These are phyloP conservation scores for Colletotrichum nymphaeae DNA, from an alignment of 2,329 filamentous ascomycete species.

Conservation along the genomic window DNA sequence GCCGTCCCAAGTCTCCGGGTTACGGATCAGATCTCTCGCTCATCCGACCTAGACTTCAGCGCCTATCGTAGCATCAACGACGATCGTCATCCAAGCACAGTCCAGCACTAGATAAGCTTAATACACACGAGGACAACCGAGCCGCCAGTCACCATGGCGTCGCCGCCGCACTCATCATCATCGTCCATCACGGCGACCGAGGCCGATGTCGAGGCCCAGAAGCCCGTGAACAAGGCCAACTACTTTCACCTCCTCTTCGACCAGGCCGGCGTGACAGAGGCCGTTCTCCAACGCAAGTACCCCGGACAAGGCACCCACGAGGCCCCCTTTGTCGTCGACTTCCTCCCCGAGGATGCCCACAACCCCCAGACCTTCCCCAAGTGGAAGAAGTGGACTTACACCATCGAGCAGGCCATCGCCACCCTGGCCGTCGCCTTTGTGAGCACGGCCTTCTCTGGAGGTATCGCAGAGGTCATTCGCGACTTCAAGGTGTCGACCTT, in stretches of 20 bases:
- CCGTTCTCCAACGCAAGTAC: constrained; percentile 67
- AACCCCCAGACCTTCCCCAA: constrained; percentile 70
- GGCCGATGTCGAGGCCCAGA: constrained; percentile 55
- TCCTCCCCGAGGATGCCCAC: constrained; percentile 71
- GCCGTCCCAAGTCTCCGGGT: constrained; percentile 21
- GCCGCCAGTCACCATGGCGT: constrained; percentile 21
- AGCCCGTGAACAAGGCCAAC: constrained; percentile 46
- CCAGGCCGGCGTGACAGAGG: constrained; percentile 67
- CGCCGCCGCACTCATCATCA: constrained; percentile 39
- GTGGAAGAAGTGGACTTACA: constrained; percentile 71
- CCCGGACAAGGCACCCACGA: constrained; percentile 70
- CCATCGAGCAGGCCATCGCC: constrained; percentile 67
- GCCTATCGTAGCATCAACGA: constrained; percentile 3
- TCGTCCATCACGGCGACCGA: constrained; percentile 49
- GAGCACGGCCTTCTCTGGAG: constrained; percentile 70
- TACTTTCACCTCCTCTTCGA: constrained; percentile 67
- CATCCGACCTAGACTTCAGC: constrained; percentile 12
- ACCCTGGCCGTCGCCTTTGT: constrained; percentile 74
- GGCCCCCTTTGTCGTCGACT: constrained; percentile 72
- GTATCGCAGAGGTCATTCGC: constrained; percentile 60
- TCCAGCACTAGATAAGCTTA: constrained; percentile 9
- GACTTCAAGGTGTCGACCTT: constrained; percentile 61
- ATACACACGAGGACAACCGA: background rate
- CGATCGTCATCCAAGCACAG: background rate
- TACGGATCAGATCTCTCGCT: constrained; percentile 10